phyloP scores from a whole-genome alignment of 2,329 filamentous ascomycete genomes.

The Talaromyces sp. region DNA sequence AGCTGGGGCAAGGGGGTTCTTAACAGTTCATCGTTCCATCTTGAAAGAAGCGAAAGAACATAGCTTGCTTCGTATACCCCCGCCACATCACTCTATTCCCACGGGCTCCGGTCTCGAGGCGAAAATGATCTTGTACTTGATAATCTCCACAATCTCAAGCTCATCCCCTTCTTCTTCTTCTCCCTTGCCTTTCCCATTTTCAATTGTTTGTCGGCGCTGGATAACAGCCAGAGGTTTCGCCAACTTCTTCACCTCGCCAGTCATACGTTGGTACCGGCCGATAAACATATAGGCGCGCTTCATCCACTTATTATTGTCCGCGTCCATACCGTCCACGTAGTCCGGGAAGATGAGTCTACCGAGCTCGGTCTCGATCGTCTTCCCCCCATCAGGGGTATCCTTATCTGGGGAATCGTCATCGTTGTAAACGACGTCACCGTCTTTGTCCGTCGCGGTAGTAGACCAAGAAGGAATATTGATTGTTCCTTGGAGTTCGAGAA shows the following conservation, averaged over 20 bases:
- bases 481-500: slow-evolving; percentile 88
- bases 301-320: slow-evolving; percentile 67
- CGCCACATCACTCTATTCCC: slow-evolving; percentile 29
- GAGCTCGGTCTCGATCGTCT: slow-evolving; percentile 48
- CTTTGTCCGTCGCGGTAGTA: slow-evolving; percentile 7
- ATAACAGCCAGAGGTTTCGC: slow-evolving; percentile 75
- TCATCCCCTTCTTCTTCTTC: slow-evolving; percentile 17
- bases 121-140: slow-evolving; percentile 85
- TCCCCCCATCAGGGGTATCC: not conserved
- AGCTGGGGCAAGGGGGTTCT: not conserved
- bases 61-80: too few relatives aligned
- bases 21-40: not conserved
- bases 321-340: slow-evolving; percentile 52
- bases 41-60: not conserved
- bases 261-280: slow-evolving; percentile 81
- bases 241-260: slow-evolving; percentile 85
- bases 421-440: slow-evolving; percentile 21
- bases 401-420: slow-evolving; percentile 20
- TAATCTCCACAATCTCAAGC: slow-evolving; percentile 74
- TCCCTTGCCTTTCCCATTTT: not conserved
- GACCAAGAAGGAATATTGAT: slow-evolving; percentile 63
- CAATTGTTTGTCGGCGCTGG: slow-evolving; percentile 39
- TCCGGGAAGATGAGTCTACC: slow-evolving; percentile 76
- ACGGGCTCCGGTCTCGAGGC: slow-evolving; percentile 81
- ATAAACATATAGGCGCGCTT: slow-evolving; percentile 84